phyloP scores from a whole-genome alignment of 2,329 filamentous ascomycete genomes.

The Hypoxylon sp. region DNA sequence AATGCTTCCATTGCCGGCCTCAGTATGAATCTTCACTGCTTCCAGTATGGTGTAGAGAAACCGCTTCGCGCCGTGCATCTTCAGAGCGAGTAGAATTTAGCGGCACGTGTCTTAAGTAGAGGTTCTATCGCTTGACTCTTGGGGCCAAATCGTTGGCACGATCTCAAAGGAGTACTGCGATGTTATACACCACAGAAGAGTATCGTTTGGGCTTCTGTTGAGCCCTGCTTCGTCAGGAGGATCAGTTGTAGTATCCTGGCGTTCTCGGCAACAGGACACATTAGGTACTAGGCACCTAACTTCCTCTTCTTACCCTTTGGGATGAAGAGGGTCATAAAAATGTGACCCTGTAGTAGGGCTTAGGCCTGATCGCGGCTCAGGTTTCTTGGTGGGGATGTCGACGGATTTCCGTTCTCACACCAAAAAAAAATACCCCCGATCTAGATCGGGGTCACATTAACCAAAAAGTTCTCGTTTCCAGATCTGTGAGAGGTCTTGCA shows the following conservation, averaged over 20 bases:
- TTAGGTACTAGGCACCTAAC: too few species aligned
- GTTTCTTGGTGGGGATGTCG: too few species aligned
- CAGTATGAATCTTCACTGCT: constrained; percentile 75
- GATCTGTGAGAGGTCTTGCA: too few species aligned
- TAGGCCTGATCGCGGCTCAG: too few species aligned
- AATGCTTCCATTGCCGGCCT: constrained; percentile 70
- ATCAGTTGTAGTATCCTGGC: constrained; percentile 71
- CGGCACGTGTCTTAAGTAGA: constrained; percentile 80
- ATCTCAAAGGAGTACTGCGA: constrained; percentile 76
- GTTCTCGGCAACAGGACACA: too few species aligned
- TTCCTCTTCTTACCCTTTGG: too few species aligned
- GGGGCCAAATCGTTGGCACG: constrained; percentile 76
- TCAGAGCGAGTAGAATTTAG: constrained; percentile 73
- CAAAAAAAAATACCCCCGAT: too few species aligned
- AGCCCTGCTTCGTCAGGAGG: constrained; percentile 78
- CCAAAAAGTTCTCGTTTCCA: too few species aligned
- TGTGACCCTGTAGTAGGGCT: too few species aligned
- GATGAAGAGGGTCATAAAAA: too few species aligned
- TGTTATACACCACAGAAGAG: constrained; percentile 77
- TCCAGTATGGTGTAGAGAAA: constrained; percentile 76
- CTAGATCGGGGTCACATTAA: too few species aligned
- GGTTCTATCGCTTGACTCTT: constrained; percentile 78
- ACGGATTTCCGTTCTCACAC: too few species aligned
- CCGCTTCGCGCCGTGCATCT: constrained; percentile 73
- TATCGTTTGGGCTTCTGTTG: constrained; percentile 79